Conservation (phyloP, 345 rosid species). For the Sisymbrium irio region DNA sequence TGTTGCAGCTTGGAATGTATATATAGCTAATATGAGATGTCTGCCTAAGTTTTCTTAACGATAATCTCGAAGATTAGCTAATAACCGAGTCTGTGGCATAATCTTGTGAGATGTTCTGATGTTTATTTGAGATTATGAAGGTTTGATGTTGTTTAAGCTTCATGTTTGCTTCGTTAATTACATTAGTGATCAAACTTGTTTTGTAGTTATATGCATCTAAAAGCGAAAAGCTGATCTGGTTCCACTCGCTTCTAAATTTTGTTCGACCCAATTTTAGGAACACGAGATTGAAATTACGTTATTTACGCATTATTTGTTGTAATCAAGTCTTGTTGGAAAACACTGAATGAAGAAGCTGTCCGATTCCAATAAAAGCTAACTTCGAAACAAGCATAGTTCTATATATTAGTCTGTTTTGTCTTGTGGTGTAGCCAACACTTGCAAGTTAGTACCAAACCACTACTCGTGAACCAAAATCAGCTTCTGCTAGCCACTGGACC, state of each 20-base stretch:
- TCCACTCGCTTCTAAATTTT: too few relatives aligned
- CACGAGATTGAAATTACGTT: too few relatives aligned
- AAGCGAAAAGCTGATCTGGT: too few relatives aligned
- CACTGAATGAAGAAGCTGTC: neutral
- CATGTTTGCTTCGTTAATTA: neutral
- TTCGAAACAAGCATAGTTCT: neutral
- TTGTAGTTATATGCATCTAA: neutral
- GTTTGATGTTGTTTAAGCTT: slow-evolving; percentile 1
- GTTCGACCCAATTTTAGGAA: too few relatives aligned
- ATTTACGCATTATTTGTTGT: too few relatives aligned
- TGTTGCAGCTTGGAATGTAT: slow-evolving; percentile 15
- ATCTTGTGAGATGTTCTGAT: neutral
- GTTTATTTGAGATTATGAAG: neutral
- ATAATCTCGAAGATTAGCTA: neutral
- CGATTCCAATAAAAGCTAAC: neutral
- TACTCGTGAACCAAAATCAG: neutral
- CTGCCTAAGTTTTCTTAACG: neutral
- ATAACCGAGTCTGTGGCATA: neutral
- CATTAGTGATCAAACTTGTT: neutral
- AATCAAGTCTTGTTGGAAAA: too few relatives aligned
- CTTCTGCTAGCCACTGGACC: neutral
- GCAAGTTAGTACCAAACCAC: neutral
- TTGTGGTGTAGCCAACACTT: slow-evolving; percentile 8
- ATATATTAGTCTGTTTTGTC: neutral
- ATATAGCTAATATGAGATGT: neutral